Conservation (phyloP, 257 asterid genomes). For the Gynochthodes officinalis region DNA sequence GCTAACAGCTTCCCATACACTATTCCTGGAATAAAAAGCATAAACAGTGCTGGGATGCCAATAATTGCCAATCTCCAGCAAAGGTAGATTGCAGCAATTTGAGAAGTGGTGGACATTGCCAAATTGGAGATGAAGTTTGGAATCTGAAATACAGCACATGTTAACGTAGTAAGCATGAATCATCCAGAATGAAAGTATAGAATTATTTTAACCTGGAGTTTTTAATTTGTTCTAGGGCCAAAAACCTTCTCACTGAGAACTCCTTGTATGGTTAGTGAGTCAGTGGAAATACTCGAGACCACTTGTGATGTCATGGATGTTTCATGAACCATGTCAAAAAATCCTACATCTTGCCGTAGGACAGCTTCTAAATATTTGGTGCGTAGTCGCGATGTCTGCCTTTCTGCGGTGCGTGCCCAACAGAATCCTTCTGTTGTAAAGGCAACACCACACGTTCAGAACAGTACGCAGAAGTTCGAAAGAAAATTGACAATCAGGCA, state of each 20-base stretch:
- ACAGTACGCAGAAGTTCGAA: not conserved
- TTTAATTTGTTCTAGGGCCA: not conserved
- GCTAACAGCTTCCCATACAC: conserved; percentile 16
- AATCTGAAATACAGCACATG: conserved; percentile 10
- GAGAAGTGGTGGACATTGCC: conserved; percentile 9
- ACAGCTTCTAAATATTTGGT: conserved; percentile 19
- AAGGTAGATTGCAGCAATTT: conserved; percentile 18
- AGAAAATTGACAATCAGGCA: not conserved
- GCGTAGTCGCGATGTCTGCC: conserved; percentile 19
- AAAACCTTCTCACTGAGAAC: conserved; percentile 14
- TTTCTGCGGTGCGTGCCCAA: conserved; percentile 25
- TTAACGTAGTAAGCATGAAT: not conserved
- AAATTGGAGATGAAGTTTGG: conserved; percentile 22
- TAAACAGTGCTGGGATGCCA: conserved; percentile 13
- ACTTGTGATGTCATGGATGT: conserved; percentile 24
- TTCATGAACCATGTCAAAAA: conserved; percentile 8
- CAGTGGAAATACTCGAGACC: conserved; percentile 17
- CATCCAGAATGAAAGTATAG: too few relatives aligned
- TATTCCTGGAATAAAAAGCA: conserved; percentile 14
- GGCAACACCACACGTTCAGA: not conserved
- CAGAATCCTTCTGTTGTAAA: conserved; percentile 18
- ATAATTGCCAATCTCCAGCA: conserved; percentile 19
- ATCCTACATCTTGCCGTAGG: conserved; percentile 20
- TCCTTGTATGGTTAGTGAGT: conserved; percentile 19
- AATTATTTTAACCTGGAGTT: not conserved